Percentiles rank a stretch among this genome's conserved stretches.
phyloP scores from a whole-genome alignment of 2,329 filamentous ascomycete genomes.

The Pseudogymnoascus sp. region DNA sequence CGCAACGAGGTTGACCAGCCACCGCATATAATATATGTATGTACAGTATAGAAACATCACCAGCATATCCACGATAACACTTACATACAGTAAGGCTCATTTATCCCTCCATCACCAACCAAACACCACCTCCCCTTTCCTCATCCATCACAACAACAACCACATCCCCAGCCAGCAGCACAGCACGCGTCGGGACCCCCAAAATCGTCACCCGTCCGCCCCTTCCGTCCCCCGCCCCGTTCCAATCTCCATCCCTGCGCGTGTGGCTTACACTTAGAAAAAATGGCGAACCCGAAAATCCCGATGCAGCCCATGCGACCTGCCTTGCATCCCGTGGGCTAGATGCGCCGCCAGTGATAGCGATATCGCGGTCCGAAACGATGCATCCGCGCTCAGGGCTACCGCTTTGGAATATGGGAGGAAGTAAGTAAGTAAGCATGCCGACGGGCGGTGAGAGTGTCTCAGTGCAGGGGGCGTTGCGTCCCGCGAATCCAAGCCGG shows the following conservation, averaged over 20 bases:
- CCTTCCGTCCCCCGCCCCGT: not conserved
- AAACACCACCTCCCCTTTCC: not conserved
- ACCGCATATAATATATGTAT: not conserved
- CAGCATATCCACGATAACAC: not conserved
- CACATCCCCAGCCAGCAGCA: not conserved
- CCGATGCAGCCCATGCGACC: not conserved
- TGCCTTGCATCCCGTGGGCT: not conserved
- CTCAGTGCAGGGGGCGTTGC: not conserved
- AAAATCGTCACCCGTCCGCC: not conserved
- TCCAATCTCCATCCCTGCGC: not conserved
- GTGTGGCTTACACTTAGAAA: not conserved
- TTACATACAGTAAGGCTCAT: not conserved
- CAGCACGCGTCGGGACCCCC: not conserved
- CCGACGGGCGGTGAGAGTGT: not conserved
- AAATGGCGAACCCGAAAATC: not conserved
- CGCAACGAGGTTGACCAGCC: not conserved
- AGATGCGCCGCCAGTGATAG: not conserved
- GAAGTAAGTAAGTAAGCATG: not conserved
- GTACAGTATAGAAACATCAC: not conserved
- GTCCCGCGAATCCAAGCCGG: not conserved
- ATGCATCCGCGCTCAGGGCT: slow-evolving; percentile 1
- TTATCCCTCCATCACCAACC: not conserved
- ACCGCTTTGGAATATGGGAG: not conserved
- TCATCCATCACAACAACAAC: not conserved
- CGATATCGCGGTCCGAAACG: not conserved